Base-by-base conservation (phyloP, 495 filamentous ascomycete genomes). In the Talaromyces trachyspermus region DNA sequence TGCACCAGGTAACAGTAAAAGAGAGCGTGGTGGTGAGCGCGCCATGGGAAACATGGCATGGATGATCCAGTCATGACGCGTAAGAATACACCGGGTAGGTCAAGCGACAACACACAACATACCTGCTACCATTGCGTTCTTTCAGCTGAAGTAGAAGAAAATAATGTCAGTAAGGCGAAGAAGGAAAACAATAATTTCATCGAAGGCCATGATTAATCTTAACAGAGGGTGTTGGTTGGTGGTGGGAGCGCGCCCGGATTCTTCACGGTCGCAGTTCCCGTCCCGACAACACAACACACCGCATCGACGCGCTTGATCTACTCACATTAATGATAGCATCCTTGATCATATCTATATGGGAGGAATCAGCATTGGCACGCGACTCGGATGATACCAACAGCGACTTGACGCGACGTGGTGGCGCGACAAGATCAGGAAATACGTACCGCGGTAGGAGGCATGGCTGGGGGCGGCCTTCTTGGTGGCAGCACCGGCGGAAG, bases 311-410 rank as follows among this genome's bases (percentile, higher is more conserved):
- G 60, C 52, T 54, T 63, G 63, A 74, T 70, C 54, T 62, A 81
- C 79, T 74, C 68, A 84, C 80, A 65, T 74, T 76, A 53, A 79
- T 52, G 59, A 84, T 83, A 45, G 80, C 80, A 67, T 82, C 79
- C 65, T 77, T 80, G 65, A 84, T 81, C 80, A 84, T 79, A 70
- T 72, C 72, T 76, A 68, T 68, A 68, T 71, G 42, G 45, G 43
- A 61, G n/a, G 49, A 64, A 71, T 79, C 68, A 76, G 70, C 60
- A 71, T 45, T 57, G 23, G 52, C 59, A 63, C 62, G 74, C 73
- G 74, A 75, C 64, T 48, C 54, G 38, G 56, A 48, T 33, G 30
- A 59, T 62, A 51, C 20, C 25, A 50, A 19, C 23, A 49, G 56
- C 22, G 5, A 49, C 15, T 20, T 53, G 57, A 49, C 43, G 51